Conservation (phyloP, 2,329 filamentous ascomycete species). For the Fusarium setosum region DNA sequence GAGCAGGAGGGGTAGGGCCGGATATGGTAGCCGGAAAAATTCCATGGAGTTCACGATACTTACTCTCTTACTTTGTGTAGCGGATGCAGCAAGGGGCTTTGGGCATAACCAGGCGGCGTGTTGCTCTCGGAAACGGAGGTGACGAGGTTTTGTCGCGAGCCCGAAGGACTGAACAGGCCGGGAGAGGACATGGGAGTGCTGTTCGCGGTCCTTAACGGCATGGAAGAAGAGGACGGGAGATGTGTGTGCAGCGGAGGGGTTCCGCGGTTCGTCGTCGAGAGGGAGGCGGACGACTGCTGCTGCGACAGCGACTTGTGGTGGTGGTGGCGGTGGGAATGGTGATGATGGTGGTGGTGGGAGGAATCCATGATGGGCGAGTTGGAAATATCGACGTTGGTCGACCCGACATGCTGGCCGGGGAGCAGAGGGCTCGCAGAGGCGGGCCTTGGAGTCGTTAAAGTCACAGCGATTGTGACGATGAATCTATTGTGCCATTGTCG, state of each 20-base stretch:
- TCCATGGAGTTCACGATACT: constrained; percentile 50
- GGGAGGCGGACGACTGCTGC: constrained; percentile 44
- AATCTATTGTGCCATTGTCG: constrained; percentile 44
- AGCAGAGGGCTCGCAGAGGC: constrained; percentile 39
- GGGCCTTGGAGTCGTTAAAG: constrained; percentile 33
- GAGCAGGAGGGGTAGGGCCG: constrained; percentile 5
- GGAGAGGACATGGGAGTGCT: constrained; percentile 71
- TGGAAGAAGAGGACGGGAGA: constrained; percentile 50
- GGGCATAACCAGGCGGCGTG: constrained; percentile 60
- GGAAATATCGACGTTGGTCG: constrained; percentile 33
- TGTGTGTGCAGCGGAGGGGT: constrained; percentile 45
- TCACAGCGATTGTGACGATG: constrained; percentile 39
- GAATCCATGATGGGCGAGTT: constrained; percentile 44
- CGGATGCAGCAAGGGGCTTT: constrained; percentile 75
- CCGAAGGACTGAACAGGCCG: constrained; percentile 68
- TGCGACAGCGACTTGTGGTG: constrained; percentile 45
- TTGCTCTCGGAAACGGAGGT: constrained; percentile 64
- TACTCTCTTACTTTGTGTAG: constrained; percentile 82
- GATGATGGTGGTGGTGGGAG: constrained; percentile 38
- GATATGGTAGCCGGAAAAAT: background rate
- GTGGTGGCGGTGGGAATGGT: constrained; percentile 36
- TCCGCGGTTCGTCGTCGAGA: constrained; percentile 40
- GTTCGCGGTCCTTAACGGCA: constrained; percentile 60
- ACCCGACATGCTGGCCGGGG: constrained; percentile 43
- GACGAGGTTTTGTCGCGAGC: constrained; percentile 54